Conservation (phyloP, 208 protist genomes). For the Trichomonas vaginalis region DNA sequence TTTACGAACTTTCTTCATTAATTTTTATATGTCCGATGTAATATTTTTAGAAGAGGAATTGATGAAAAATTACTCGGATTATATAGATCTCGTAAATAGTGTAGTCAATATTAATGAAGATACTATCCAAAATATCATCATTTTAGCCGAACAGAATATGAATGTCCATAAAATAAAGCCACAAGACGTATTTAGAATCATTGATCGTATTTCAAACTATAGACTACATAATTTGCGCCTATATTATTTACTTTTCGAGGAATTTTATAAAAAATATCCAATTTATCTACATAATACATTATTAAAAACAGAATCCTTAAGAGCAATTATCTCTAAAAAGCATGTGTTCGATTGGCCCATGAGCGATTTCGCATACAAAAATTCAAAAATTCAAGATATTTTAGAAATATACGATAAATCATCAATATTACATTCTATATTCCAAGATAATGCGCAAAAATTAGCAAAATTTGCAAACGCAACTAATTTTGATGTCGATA, state of each 20-base stretch:
- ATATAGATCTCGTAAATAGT: neutral
- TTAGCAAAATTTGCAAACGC: neutral
- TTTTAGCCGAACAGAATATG: neutral
- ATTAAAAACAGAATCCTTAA: neutral
- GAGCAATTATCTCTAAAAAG: neutral
- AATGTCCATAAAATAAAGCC: neutral
- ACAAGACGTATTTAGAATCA: neutral
- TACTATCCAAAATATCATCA: neutral
- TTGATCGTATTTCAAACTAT: neutral
- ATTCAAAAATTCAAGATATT: neutral
- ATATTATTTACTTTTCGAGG: neutral
- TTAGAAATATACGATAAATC: neutral
- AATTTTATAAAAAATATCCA: neutral
- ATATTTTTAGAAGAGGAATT: neutral
- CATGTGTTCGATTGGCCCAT: neutral
- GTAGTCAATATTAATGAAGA: neutral
- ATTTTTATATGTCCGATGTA: too few relatives aligned
- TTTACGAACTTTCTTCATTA: too few relatives aligned
- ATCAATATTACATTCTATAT: neutral
- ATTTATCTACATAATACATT: neutral
- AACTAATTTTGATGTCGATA: neutral
- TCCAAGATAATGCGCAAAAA: neutral
- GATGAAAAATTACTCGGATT: neutral
- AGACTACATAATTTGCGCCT: neutral
- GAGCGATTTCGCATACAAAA: neutral